Evolutionary conservation across 495 filamentous ascomycete species (phyloP), one percentile per base, ranked within the genome.

Genomic region (Geopyxis carbonaria): DNA sequence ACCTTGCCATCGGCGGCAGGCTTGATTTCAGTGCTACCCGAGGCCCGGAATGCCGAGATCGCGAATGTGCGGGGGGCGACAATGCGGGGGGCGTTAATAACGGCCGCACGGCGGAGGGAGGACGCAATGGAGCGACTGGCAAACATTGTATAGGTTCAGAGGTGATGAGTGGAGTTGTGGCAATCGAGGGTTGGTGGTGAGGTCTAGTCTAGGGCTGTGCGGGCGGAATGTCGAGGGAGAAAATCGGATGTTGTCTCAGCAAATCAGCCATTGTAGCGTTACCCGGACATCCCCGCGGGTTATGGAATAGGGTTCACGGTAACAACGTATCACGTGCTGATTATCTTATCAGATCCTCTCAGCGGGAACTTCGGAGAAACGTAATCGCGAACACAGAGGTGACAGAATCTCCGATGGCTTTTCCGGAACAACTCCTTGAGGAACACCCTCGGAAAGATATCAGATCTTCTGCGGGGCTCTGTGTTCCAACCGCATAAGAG

Each of bases 101-200:
- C 18, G 39, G 45, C 41, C 30, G 22, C 41, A 21, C 48, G 42
- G 24, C 42, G 42, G 24, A 51, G 36, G 13, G 46, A 31, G 37
- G 42, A 40, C 1, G 46, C 35, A 14, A 51, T 40, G 28, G 46
- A 31, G 31, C 48, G 48, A 35, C 40, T 36, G 11, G 48, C 32
- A 43, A 51, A 35, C 48, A 51, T 51, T 45, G 42, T 40, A 25
- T 23, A 11, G 14, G 34, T 15, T 39, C 13, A 25, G 28, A 29
- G 14, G 35, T 30, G 20, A 36, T 16, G 49, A 44, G 48, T 38
- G 48, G 39, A 16, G 11, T 5, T 11, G 22, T 14, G 38, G 5
- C 14, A 16, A 32, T 33, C n/a, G 31, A 14, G 22, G 11, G 14
- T 34, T 16, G 13, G 22, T 20, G 2, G 31, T 16, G 1, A 10